phyloP scores from a whole-genome alignment of 2,329 filamentous ascomycete genomes.

The Peltaster fructicola region DNA sequence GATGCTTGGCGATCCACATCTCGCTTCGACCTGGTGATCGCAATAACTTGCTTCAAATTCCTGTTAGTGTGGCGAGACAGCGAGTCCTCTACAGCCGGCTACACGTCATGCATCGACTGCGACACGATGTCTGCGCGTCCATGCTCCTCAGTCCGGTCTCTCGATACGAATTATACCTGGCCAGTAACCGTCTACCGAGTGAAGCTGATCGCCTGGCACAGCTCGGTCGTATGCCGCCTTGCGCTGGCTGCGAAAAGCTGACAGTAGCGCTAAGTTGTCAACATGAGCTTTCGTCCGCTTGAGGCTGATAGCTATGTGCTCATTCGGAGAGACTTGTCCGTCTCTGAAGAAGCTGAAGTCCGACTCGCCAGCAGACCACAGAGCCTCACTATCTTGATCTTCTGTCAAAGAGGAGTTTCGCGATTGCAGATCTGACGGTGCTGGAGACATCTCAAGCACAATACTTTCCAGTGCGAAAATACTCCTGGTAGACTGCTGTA shows the following conservation, averaged over 20 bases:
- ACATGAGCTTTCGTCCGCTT: conserved; percentile 12
- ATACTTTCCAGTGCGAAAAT: conserved; percentile 38
- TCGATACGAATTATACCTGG: conserved; percentile 40
- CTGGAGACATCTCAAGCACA: conserved; percentile 35
- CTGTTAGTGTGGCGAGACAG: too few relatives aligned
- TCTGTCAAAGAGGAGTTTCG: conserved; percentile 38
- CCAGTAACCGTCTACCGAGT: conserved; percentile 39
- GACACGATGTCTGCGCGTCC: too few relatives aligned
- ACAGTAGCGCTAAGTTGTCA: conserved; percentile 37
- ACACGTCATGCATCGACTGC: too few relatives aligned
- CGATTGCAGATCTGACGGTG: conserved; percentile 28
- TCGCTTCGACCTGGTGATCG: too few relatives aligned
- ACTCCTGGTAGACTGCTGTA: conserved; percentile 20
- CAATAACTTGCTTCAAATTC: too few relatives aligned
- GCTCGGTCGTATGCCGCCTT: conserved; percentile 30
- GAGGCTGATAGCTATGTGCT: too few relatives aligned
- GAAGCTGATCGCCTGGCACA: conserved; percentile 16
- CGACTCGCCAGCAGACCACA: conserved; percentile 40
- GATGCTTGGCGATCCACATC: too few relatives aligned
- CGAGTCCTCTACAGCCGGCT: too few relatives aligned
- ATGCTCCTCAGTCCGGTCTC: too few relatives aligned
- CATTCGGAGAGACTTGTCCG: conserved; percentile 28
- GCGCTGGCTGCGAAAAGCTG: conserved; percentile 34
- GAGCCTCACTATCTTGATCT: conserved; percentile 39
- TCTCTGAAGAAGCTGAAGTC: conserved; percentile 46